Evolutionary conservation across 2,329 filamentous ascomycete species (phyloP).

Genomic region (Clarireedia paspali): DNA sequence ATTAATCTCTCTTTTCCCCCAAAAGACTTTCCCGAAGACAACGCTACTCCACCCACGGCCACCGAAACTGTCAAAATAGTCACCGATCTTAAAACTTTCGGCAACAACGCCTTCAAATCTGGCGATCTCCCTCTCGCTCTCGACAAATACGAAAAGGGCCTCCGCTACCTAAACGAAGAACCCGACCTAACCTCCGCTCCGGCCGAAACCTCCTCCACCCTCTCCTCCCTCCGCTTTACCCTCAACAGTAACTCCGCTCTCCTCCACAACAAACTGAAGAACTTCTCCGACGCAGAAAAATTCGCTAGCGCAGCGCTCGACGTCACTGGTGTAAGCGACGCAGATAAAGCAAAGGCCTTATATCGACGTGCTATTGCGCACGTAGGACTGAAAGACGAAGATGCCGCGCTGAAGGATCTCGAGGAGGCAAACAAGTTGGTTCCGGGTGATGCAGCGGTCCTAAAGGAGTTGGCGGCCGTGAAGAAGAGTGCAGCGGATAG

Average conservation of each 20-base stretch:
- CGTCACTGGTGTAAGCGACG: conserved; percentile 55
- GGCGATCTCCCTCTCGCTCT: conserved; percentile 64
- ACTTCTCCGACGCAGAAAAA: conserved; percentile 62
- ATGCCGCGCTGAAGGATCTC: conserved; percentile 68
- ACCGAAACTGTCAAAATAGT: conserved; percentile 70
- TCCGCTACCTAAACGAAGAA: conserved; percentile 84
- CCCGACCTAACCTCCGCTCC: conserved; percentile 67
- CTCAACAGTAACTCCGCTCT: conserved; percentile 86
- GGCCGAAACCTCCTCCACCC: conserved; percentile 54
- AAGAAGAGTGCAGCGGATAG: conserved; percentile 69
- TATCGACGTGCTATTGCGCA: conserved; percentile 77
- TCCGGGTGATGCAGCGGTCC: conserved; percentile 67
- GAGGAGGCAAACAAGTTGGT: conserved; percentile 66
- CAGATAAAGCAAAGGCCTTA: conserved; percentile 81
- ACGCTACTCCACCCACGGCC: conserved; percentile 51
- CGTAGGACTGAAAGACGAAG: conserved; percentile 74
- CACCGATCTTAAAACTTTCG: conserved; percentile 78
- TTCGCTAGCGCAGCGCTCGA: conserved; percentile 68
- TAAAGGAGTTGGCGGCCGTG: conserved; percentile 66
- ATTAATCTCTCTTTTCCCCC: neutral
- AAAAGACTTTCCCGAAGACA: conserved; percentile 82
- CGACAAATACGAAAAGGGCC: conserved; percentile 89
- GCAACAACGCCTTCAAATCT: conserved; percentile 84
- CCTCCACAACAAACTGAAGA: conserved; percentile 71
- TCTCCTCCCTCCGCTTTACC: conserved; percentile 71